Evolutionary conservation across 345 rosid species (phyloP), one percentile per base, ranked within the genome.

Genomic region (Pistacia atlantica): DNA sequence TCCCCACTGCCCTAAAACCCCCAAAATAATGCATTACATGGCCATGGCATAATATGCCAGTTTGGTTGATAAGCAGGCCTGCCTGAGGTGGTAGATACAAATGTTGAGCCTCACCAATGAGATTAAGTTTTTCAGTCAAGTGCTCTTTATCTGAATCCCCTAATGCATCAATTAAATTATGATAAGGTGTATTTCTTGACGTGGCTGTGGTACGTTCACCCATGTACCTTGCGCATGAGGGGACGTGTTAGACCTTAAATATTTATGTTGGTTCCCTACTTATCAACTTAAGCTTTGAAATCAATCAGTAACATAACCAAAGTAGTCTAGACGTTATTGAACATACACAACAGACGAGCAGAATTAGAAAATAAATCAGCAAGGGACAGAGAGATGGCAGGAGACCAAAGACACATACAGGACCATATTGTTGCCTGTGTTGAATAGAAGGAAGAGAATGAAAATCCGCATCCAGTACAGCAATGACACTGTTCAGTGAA

Each of bases 391-490:
- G 61, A 62, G 45, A 31, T 35, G 33, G 73, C 14, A 64, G 25
- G 25, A 62, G 35, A 49, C 18, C 67, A 82, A 69, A 77, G 62
- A 74, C 70, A 90, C 99, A 81, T 96, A 96, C 99, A 80, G 98
- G 98, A 71, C 99, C 99, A 87, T 92, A 96, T 78, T 89, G 97
- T 82, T 96, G 97, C 78, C 99, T 84, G 79, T 93, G 98, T 78
- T 94, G 95, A 68, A 85, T 86, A 28, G 99, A 91, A 82, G 99
- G 95, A 67, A 93, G 97, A 73, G 98, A 96, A 83, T 96, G 99
- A 73, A 96, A 96, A 87, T 96, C 99, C 65, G 95, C 97, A 88
- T 96, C 99, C 92, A 96, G 79, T 78, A 96, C 99, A 35, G 99
- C 97, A 83, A 96, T 96, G 77, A 96, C 98, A 76, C 97, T 94